Evolutionary conservation across 2,329 filamentous ascomycete genomes (phyloP).

Genomic region (Zymoseptoria crescenta): DNA sequence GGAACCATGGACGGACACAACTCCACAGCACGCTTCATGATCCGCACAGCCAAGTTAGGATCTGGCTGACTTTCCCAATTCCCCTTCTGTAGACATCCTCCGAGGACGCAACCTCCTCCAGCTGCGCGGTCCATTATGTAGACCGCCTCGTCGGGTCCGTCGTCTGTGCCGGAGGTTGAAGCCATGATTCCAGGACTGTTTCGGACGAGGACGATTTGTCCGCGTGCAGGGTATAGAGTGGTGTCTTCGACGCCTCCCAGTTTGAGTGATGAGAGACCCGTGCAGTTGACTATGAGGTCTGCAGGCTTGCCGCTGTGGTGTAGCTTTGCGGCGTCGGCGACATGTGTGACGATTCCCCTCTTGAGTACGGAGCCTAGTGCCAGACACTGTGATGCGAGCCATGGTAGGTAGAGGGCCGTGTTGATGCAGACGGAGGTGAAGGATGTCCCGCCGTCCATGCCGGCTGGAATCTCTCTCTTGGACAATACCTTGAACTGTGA

Average conservation of each 20-base stretch:
- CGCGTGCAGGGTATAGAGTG: conserved; percentile 66
- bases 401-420: conserved; percentile 77
- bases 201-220: conserved; percentile 75
- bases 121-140: conserved; percentile 79
- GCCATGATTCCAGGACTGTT: conserved; percentile 69
- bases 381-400: conserved; percentile 72
- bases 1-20: conserved; percentile 55
- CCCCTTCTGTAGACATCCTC: conserved; percentile 73
- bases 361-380: conserved; percentile 57
- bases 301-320: conserved; percentile 53
- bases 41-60: conserved; percentile 68
- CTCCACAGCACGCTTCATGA: conserved; percentile 70
- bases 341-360: conserved; percentile 49
- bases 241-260: conserved; percentile 76
- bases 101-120: conserved; percentile 74
- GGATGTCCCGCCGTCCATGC: conserved; percentile 61
- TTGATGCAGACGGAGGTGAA: conserved; percentile 91
- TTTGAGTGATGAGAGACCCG: conserved; percentile 64
- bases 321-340: conserved; percentile 58
- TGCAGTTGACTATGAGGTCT: conserved; percentile 74
- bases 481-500: conserved; percentile 27
- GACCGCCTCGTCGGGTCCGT: conserved; percentile 61
- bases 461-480: conserved; percentile 45
- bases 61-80: conserved; percentile 76
- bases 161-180: conserved; percentile 62